phyloP scores from a whole-genome alignment of 164 flowering plant genomes.

The Liquidambar formosana region DNA sequence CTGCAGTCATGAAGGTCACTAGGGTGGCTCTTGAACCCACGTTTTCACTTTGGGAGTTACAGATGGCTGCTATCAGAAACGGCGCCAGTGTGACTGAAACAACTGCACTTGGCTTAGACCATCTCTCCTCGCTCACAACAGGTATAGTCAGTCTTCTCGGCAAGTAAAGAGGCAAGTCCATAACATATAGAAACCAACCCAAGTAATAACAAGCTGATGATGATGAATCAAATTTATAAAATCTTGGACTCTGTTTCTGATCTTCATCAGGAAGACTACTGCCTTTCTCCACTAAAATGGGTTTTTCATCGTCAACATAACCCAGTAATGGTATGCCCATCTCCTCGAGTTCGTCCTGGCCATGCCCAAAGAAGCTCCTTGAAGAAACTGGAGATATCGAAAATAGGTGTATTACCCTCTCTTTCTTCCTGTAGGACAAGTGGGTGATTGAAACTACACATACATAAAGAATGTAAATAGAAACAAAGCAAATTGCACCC shows the following conservation, averaged over 20 bases:
- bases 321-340: conserved; percentile 36
- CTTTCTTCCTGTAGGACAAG: conserved; percentile 10
- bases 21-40: conserved; percentile 19
- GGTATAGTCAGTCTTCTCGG: conserved; percentile 65
- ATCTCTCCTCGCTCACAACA: conserved; percentile 39
- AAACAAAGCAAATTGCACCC: conserved; percentile 40
- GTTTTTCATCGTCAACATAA: conserved; percentile 36
- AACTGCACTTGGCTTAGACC: conserved; percentile 57
- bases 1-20: conserved; percentile 20
- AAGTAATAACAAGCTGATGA: conserved; percentile 13
- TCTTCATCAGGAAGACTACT: conserved; percentile 7
- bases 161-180: conserved; percentile 49
- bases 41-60: conserved; percentile 22
- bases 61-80: conserved; percentile 36
- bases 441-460: conserved; percentile 34
- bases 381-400: not conserved
- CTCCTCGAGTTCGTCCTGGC: conserved; percentile 17
- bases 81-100: conserved; percentile 48
- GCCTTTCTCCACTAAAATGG: conserved; percentile 9
- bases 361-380: not conserved
- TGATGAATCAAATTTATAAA: conserved; percentile 8
- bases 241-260: not conserved
- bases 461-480: conserved; percentile 47
- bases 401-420: conserved; percentile 7
- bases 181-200: conserved; percentile 15